Percentiles rank a stretch among this genome's conserved stretches.
Evolutionary conservation across 371 early-diverging fungal species (phyloP).

Genomic region (Mortierella sp.): DNA sequence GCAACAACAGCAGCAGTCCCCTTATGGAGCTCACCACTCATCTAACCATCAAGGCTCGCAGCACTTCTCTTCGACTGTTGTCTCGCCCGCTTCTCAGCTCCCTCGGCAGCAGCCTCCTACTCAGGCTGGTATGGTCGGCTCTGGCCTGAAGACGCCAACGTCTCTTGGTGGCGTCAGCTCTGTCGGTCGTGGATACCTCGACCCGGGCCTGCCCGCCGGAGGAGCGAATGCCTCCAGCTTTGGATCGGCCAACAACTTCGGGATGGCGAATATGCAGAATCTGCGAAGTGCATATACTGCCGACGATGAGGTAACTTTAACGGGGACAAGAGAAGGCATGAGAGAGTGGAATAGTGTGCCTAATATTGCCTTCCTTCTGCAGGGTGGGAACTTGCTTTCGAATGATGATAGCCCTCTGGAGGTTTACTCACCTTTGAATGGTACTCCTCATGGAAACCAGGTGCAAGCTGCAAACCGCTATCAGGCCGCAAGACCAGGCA

Average conservation of each 20-base stretch:
- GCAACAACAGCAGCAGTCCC: slow-evolving; percentile 27
- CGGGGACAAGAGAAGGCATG: neutral
- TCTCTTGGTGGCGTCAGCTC: slow-evolving; percentile 30
- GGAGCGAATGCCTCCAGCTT: slow-evolving; percentile 30
- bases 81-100: slow-evolving; percentile 33
- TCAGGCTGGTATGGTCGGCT: slow-evolving; percentile 27
- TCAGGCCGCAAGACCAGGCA: slow-evolving; percentile 23
- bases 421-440: slow-evolving; percentile 28
- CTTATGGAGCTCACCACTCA: slow-evolving; percentile 37
- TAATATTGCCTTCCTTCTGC: neutral
- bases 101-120: slow-evolving; percentile 40
- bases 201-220: slow-evolving; percentile 13
- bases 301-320: slow-evolving; percentile 38
- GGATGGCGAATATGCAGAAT: slow-evolving; percentile 31
- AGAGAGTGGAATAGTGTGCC: neutral
- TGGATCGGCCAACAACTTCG: slow-evolving; percentile 33
- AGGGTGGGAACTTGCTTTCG: slow-evolving; percentile 32
- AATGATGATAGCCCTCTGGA: slow-evolving; percentile 31
- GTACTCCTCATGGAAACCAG: slow-evolving; percentile 30
- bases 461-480: slow-evolving; percentile 38
- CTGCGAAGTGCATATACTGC: slow-evolving; percentile 35
- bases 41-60: slow-evolving; percentile 39
- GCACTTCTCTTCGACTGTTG: slow-evolving; percentile 32
- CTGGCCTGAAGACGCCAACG: slow-evolving; percentile 38
- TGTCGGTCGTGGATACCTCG: slow-evolving; percentile 28